phyloP scores from a whole-genome alignment of 306 rosid species.

The Dalbergia cochinchinensis region DNA sequence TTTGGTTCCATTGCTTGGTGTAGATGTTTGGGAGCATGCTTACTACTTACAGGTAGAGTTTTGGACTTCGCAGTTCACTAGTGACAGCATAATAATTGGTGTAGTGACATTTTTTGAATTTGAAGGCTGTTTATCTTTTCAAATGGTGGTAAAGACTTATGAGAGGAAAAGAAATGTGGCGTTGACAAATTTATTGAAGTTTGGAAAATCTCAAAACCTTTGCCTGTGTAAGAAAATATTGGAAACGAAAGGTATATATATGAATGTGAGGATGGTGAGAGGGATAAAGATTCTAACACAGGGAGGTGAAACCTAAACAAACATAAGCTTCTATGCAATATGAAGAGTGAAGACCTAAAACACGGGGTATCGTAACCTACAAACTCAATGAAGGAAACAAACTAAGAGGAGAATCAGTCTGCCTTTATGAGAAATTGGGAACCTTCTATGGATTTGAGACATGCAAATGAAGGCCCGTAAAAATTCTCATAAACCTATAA shows the following conservation, averaged over 20 bases:
- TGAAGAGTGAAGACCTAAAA: not conserved
- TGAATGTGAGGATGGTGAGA: not conserved
- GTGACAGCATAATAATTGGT: conserved; percentile 21
- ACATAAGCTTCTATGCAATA: not conserved
- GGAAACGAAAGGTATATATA: too few species aligned
- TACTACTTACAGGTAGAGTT: conserved; percentile 91
- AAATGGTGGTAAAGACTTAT: conserved; percentile 5
- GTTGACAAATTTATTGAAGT: not conserved
- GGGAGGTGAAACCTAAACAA: not conserved
- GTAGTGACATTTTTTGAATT: conserved; percentile 22
- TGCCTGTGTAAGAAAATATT: not conserved
- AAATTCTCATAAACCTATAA: not conserved
- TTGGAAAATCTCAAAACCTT: not conserved
- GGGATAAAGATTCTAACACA: not conserved
- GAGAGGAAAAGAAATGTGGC: not conserved
- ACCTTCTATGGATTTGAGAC: not conserved
- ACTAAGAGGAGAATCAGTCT: not conserved
- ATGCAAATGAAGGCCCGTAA: not conserved
- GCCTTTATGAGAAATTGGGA: not conserved
- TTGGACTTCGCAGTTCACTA: conserved; percentile 31
- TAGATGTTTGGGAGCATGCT: conserved; percentile 99
- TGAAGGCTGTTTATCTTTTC: conserved; percentile 24
- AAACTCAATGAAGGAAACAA: conserved; percentile 16
- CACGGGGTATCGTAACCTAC: not conserved
- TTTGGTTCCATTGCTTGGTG: conserved; percentile 91